phyloP scores from a whole-genome alignment of 768 basidiomycete species.

The Exsudoporus frostii region DNA sequence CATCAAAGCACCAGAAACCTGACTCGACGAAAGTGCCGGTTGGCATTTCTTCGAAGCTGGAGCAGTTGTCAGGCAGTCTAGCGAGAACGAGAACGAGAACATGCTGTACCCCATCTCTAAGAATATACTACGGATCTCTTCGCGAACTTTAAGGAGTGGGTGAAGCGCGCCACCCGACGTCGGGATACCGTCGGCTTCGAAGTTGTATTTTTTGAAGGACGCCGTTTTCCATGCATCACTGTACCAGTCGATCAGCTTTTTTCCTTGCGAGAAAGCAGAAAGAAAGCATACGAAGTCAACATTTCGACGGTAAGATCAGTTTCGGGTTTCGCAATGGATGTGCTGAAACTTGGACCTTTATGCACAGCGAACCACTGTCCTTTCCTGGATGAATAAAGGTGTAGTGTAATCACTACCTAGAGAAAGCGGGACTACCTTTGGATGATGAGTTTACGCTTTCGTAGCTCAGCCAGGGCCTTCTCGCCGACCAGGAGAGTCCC shows the following conservation, averaged over 20 bases:
- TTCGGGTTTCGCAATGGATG: conserved; percentile 88
- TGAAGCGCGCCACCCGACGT: conserved; percentile 91
- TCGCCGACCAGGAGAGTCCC: conserved; percentile 75
- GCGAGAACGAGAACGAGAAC: neutral
- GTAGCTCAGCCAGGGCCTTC: conserved; percentile 78
- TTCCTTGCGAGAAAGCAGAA: neutral
- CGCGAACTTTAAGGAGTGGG: conserved; percentile 94
- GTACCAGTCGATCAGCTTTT: conserved; percentile 4
- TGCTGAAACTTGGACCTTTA: conserved; percentile 86
- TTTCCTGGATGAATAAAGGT: conserved; percentile 55
- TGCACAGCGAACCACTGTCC: conserved; percentile 90
- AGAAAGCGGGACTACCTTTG: conserved; percentile 57
- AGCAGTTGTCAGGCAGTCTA: conserved; percentile 1
- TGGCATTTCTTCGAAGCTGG: conserved; percentile 97
- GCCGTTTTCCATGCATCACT: conserved; percentile 95
- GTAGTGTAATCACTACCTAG: conserved; percentile 1
- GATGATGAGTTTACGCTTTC: conserved; percentile 84
- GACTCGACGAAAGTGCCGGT: conserved; percentile 95
- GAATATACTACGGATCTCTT: conserved; percentile 97
- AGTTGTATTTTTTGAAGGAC: conserved; percentile 97
- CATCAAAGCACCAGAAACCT: conserved; percentile 99
- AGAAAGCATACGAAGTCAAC: conserved; percentile 70
- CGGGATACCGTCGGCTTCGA: conserved; percentile 91
- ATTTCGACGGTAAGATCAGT: conserved; percentile 97
- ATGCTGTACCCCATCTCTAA: conserved; percentile 92